Evolutionary conservation across 768 basidiomycete species (phyloP), one percentile per base, ranked within the genome.

Genomic region (Lentinus tigrinus): DNA sequence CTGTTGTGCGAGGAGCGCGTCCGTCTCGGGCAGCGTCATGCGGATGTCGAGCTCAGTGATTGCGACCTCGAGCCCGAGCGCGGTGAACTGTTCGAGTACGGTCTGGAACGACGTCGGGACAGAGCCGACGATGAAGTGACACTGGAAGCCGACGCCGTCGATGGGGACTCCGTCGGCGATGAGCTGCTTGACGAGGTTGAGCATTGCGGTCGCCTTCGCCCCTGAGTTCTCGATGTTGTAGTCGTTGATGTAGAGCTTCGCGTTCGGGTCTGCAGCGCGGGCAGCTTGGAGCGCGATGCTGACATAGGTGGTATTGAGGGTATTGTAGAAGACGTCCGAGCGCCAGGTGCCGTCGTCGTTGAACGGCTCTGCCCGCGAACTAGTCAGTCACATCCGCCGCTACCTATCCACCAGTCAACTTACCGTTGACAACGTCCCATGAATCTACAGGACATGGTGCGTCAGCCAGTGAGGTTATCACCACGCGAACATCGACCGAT

Each of bases 31-130:
- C 10, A 83, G 73, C 6, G 75, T 76, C 76, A 86, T 84, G 46
- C 85, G 77, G 63, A 83, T 83, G 65, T 88, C 86, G 47, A 88
- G 78, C 66, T 87, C 87, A 1, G 87, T 88, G 61, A 87, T 80
- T 8, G 85, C 85, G 21, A 87, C 81, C 61, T 88, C 86, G 36
- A 88, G 72, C 2, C 87, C 85, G 23, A 87, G 79, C 10, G 78
- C 78, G 14, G 81, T 77, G 64, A 88, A 81, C 42, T 78, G 74
- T 57, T 78, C 66, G 50, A 86, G 70, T 58, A 82, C 81, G 3
- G 74, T 68, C 54, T 78, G 72, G 47, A 88, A 67, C 10, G 65
- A 58, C 2, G 77, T 69, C 0, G 84, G 81, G 13, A 87, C 75
- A 54, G 78, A 63, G 19, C 84, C 85, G 23, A 86, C 79, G 63